phyloP scores from a whole-genome alignment of 2,329 filamentous ascomycete species.

The Fusarium gaditjirri region DNA sequence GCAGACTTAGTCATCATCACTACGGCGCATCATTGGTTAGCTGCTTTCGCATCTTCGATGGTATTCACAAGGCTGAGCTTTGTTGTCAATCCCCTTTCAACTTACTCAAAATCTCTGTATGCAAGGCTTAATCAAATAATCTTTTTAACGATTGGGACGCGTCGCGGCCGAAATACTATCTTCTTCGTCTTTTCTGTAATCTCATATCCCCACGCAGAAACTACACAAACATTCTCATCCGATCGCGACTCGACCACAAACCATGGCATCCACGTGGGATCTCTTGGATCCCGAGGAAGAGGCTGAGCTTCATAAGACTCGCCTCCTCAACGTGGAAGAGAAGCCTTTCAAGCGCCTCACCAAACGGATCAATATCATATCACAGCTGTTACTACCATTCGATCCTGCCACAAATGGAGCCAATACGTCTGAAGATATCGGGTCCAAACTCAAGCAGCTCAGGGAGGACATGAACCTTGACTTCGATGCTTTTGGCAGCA shows the following conservation, averaged over 20 bases:
- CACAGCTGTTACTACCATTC: slow-evolving; percentile 61
- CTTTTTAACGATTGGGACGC: background rate
- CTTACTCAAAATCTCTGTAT: background rate
- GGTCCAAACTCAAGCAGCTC: slow-evolving; percentile 70
- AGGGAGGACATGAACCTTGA: slow-evolving; percentile 87
- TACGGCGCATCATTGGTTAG: slow-evolving; percentile 31
- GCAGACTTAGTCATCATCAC: slow-evolving; percentile 39
- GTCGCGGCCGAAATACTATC: background rate
- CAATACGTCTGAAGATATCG: slow-evolving; percentile 57
- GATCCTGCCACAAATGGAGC: slow-evolving; percentile 54
- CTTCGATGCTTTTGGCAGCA: slow-evolving; percentile 87
- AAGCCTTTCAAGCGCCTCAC: slow-evolving; percentile 91
- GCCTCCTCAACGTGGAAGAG: slow-evolving; percentile 90
- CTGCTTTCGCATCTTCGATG: slow-evolving; percentile 3
- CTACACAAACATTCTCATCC: background rate
- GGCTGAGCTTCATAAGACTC: slow-evolving; percentile 86
- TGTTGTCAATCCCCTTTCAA: slow-evolving; percentile 9
- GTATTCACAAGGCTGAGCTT: slow-evolving; percentile 40
- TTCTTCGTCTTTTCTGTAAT: background rate
- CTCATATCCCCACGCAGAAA: background rate
- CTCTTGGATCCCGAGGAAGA: slow-evolving; percentile 80
- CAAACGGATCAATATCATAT: slow-evolving; percentile 78
- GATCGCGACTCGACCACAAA: slow-evolving; percentile 6
- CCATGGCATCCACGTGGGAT: slow-evolving; percentile 63
- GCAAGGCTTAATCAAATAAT: background rate